A percentile compares a stretch with the other conserved stretches of the same genome.
These are phyloP conservation scores for Mycena kentingensis DNA, from an alignment of 768 basidiomycete species.

Conservation along the genomic window DNA sequence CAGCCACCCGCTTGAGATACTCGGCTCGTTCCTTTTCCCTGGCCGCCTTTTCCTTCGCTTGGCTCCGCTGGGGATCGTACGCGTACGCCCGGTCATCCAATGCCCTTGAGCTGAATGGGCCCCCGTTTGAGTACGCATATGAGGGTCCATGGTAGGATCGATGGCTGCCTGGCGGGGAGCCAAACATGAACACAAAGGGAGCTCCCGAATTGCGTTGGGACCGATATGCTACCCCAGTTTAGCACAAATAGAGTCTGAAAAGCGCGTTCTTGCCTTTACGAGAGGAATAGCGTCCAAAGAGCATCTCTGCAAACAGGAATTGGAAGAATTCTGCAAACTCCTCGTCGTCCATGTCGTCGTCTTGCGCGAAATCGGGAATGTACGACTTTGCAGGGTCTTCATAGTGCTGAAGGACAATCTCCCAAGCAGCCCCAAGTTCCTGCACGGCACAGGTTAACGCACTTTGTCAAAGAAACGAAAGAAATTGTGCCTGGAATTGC, in stretches of 20 bases:
- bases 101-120: slow-evolving; percentile 23
- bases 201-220: slow-evolving; percentile 21
- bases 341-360: slow-evolving; percentile 33
- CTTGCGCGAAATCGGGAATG: background rate
- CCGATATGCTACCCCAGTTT: too few species aligned
- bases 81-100: slow-evolving; percentile 21
- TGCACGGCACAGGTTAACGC: too few species aligned
- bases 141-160: background rate
- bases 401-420: slow-evolving; percentile 37
- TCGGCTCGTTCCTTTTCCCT: too few species aligned
- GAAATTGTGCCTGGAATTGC: too few species aligned
- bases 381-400: slow-evolving; percentile 35
- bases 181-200: too few species aligned
- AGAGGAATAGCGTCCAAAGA: slow-evolving; percentile 30
- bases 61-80: slow-evolving; percentile 17
- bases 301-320: slow-evolving; percentile 37
- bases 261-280: slow-evolving; percentile 32
- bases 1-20: slow-evolving; percentile 35
- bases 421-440: slow-evolving; percentile 40
- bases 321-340: slow-evolving; percentile 35
- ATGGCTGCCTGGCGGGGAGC: background rate
- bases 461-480: too few species aligned
- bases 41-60: slow-evolving; percentile 32
- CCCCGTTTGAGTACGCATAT: slow-evolving; percentile 21
- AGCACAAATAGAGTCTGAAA: slow-evolving; percentile 1